phyloP scores from a whole-genome alignment of 257 asterid genomes.

The Paraleonurus japonicus region DNA sequence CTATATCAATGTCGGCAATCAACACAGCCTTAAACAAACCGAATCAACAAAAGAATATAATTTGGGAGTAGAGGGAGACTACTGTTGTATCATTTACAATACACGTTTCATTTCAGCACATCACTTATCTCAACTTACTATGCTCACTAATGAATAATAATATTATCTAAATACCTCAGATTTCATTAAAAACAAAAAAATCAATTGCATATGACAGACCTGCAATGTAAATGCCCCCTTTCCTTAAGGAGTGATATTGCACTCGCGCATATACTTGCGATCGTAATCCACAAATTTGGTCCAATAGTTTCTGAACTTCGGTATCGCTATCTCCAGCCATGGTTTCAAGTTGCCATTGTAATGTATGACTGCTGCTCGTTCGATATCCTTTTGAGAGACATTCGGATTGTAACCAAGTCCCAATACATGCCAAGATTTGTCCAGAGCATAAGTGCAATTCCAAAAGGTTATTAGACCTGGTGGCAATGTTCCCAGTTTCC shows the following conservation, averaged over 20 bases:
- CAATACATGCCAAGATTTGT: slow-evolving; percentile 84
- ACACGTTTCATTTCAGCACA: slow-evolving; percentile 17
- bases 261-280: slow-evolving; percentile 69
- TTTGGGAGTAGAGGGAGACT: background rate
- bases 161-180: slow-evolving; percentile 19
- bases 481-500: slow-evolving; percentile 95
- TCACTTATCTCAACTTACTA: slow-evolving; percentile 16
- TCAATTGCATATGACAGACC: slow-evolving; percentile 1
- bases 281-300: slow-evolving; percentile 67
- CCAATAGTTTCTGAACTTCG: slow-evolving; percentile 77
- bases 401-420: slow-evolving; percentile 91
- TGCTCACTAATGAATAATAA: slow-evolving; percentile 16
- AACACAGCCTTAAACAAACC: background rate
- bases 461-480: slow-evolving; percentile 94
- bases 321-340: slow-evolving; percentile 90
- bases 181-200: background rate
- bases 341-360: slow-evolving; percentile 92
- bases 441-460: slow-evolving; percentile 68
- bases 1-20: background rate
- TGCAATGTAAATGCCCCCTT: slow-evolving; percentile 11
- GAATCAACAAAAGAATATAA: slow-evolving; percentile 26
- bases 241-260: slow-evolving; percentile 79
- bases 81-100: slow-evolving; percentile 33
- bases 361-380: slow-evolving; percentile 82
- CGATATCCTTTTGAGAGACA: slow-evolving; percentile 65